These are phyloP conservation scores for Heliosperma pusillum DNA, from an alignment of 148 eudicot species.

Conservation along the genomic window DNA sequence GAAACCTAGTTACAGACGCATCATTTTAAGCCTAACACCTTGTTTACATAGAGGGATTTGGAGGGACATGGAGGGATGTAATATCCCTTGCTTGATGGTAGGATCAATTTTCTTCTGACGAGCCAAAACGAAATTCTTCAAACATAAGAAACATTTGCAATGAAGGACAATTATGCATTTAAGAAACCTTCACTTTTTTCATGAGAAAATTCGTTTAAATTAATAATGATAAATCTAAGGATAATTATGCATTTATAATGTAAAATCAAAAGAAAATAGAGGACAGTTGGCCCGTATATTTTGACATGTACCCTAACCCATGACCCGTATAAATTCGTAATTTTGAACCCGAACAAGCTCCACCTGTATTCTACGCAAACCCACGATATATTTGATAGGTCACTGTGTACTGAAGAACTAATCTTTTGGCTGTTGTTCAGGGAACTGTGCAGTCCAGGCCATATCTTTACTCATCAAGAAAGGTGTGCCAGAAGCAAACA, in stretches of 20 bases:
- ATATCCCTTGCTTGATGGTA: too few relatives aligned
- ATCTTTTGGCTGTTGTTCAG: slow-evolving; percentile 33
- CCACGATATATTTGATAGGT: background rate
- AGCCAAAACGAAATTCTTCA: background rate
- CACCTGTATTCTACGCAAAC: too few relatives aligned
- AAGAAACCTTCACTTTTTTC: too few relatives aligned
- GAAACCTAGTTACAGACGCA: too few relatives aligned
- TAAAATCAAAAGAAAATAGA: too few relatives aligned
- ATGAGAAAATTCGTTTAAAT: too few relatives aligned
- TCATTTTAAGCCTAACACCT: too few relatives aligned
- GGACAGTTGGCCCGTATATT: too few relatives aligned
- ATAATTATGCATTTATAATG: too few relatives aligned
- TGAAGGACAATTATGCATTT: too few relatives aligned
- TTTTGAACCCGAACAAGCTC: too few relatives aligned
- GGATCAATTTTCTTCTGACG: background rate
- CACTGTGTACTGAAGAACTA: slow-evolving; percentile 6
- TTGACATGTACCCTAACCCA: background rate
- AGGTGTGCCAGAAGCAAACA: slow-evolving; percentile 92
- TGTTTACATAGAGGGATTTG: background rate
- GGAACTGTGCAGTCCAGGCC: slow-evolving; percentile 95
- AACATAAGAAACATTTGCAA: background rate
- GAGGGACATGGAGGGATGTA: background rate
- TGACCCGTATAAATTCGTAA: background rate
- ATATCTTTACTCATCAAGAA: slow-evolving; percentile 77
- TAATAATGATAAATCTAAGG: background rate